Percentiles rank a stretch among this genome's conserved stretches.
Evolutionary conservation across 2,329 filamentous ascomycete genomes (phyloP).

Genomic region (Aspergillus pseudoterreus): DNA sequence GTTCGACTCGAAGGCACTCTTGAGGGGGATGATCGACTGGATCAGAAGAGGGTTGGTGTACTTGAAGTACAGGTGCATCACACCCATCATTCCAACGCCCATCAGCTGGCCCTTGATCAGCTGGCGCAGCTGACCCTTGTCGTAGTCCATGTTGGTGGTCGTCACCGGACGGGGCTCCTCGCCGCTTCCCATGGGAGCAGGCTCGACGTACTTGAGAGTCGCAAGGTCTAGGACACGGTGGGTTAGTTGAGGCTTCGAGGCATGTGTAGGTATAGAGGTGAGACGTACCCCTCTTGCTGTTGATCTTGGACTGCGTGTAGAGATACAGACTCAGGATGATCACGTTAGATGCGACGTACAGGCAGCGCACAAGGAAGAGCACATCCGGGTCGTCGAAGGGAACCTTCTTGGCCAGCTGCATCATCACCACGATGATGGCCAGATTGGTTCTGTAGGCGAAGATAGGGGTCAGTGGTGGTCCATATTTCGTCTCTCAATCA

Average conservation of each 20-base stretch:
- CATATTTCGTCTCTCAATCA: not conserved
- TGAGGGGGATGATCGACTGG: slow-evolving; percentile 97
- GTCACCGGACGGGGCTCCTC: slow-evolving; percentile 96
- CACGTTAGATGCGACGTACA: slow-evolving; percentile 70
- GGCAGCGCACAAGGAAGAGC: slow-evolving; percentile 59
- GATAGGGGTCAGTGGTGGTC: slow-evolving; percentile 10
- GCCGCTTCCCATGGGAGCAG: slow-evolving; percentile 83
- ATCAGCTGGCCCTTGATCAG: slow-evolving; percentile 89
- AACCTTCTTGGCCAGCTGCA: slow-evolving; percentile 95
- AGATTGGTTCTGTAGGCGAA: slow-evolving; percentile 70
- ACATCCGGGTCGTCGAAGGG: slow-evolving; percentile 85
- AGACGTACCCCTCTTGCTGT: slow-evolving; percentile 89
- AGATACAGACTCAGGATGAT: slow-evolving; percentile 82
- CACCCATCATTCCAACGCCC: slow-evolving; percentile 95
- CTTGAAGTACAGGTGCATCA: slow-evolving; percentile 99
- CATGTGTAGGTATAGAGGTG: not conserved
- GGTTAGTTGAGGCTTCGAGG: not conserved
- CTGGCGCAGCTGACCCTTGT: slow-evolving; percentile 76
- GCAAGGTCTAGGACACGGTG: slow-evolving; percentile 67
- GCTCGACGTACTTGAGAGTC: slow-evolving; percentile 98
- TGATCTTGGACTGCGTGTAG: slow-evolving; percentile 80
- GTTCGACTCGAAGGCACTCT: slow-evolving; percentile 92
- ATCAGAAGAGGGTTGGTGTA: slow-evolving; percentile 99
- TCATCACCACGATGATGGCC: slow-evolving; percentile 93
- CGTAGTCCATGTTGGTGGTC: slow-evolving; percentile 94